A percentile compares a stretch with the other conserved stretches of the same genome.
These are phyloP conservation scores for Tuber borchii DNA, from an alignment of 495 filamentous ascomycete genomes.

Conservation along the genomic window DNA sequence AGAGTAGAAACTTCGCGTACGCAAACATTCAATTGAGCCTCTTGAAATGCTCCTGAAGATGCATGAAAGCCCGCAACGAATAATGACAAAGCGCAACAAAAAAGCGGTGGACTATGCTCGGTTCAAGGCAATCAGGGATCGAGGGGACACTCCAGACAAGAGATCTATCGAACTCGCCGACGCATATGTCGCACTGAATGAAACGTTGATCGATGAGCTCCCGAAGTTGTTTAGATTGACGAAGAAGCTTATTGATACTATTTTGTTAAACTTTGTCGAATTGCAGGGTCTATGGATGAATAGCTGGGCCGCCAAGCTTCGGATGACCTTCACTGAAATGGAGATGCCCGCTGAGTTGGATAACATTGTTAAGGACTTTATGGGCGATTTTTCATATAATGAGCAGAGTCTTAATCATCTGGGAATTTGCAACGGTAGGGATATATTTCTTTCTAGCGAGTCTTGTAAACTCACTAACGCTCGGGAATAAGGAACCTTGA, in stretches of 20 bases:
- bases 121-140: constrained; percentile 63
- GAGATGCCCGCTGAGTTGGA: constrained; percentile 58
- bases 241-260: constrained; percentile 69
- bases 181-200: constrained; percentile 81
- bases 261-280: constrained; percentile 70
- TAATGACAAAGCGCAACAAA: constrained; percentile 90
- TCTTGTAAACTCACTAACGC: neutral
- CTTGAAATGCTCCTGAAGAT: constrained; percentile 74
- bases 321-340: constrained; percentile 59
- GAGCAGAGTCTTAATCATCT: constrained; percentile 51
- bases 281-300: constrained; percentile 74
- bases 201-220: constrained; percentile 84
- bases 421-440: constrained; percentile 45
- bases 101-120: constrained; percentile 80
- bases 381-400: constrained; percentile 60
- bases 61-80: constrained; percentile 69
- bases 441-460: neutral
- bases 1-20: constrained; percentile 61
- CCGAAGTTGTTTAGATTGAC: constrained; percentile 77
- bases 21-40: constrained; percentile 77
- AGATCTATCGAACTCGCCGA: constrained; percentile 75
- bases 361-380: constrained; percentile 65
- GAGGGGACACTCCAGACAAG: constrained; percentile 73
- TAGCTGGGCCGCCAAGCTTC: constrained; percentile 73
- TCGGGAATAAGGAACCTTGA: constrained; percentile 27